These are phyloP conservation scores for Trichoderma virens DNA, from an alignment of 495 filamentous ascomycete genomes.

Conservation along the genomic window DNA sequence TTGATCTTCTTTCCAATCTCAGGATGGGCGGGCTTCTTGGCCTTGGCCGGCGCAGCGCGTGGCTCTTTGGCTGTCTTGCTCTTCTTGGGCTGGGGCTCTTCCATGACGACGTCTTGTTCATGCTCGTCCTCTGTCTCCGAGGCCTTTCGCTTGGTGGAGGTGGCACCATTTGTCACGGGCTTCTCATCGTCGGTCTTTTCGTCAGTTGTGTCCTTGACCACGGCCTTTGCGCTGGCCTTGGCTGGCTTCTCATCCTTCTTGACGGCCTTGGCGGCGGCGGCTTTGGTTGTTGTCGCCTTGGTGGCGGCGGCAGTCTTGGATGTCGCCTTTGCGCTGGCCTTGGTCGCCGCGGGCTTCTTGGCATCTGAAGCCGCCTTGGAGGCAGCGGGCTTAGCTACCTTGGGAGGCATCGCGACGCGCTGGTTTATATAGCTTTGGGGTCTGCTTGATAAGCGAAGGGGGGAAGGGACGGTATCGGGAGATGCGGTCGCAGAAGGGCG, in stretches of 20 bases:
- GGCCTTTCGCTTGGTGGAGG: conserved; percentile 2
- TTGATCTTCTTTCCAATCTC: conserved; percentile 34
- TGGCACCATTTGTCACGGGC: conserved; percentile 1
- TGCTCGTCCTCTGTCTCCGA: neutral
- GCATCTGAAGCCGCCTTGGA: conserved; percentile 4
- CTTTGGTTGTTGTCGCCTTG: conserved; percentile 13
- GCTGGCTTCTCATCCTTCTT: conserved; percentile 9
- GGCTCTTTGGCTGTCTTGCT: conserved; percentile 14
- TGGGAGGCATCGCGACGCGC: conserved; percentile 16
- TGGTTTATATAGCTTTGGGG: neutral
- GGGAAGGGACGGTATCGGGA: neutral
- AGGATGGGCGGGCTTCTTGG: conserved; percentile 13
- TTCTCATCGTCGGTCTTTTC: conserved; percentile 7
- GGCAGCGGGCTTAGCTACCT: conserved; percentile 11
- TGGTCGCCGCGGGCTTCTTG: conserved; percentile 13
- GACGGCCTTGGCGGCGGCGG: conserved; percentile 9
- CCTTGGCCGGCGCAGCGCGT: conserved; percentile 12
- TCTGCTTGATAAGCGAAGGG: neutral
- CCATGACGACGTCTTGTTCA: conserved; percentile 4
- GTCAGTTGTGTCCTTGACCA: conserved; percentile 2
- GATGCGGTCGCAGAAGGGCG: neutral
- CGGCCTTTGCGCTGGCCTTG: conserved; percentile 9
- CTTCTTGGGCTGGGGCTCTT: conserved; percentile 20
- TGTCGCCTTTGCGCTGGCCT: conserved; percentile 17
- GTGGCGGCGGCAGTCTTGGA: conserved; percentile 18